Conservation (phyloP, 306 rosid genomes). For the Vicia villosa region DNA sequence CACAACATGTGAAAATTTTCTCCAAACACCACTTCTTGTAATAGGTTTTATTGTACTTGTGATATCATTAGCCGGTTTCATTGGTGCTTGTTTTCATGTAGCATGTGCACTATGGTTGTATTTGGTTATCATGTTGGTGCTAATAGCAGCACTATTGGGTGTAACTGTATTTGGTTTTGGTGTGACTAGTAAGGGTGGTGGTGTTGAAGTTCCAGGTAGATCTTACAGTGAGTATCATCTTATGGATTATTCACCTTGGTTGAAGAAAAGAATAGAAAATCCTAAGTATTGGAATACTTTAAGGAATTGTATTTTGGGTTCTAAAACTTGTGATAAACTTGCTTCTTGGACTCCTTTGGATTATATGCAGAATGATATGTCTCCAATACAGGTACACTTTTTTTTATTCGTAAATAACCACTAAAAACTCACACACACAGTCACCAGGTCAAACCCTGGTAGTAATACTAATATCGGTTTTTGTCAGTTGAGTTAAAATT, state of each 20-base stretch:
- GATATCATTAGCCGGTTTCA: conserved; percentile 84
- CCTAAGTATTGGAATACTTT: conserved; percentile 72
- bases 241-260: conserved; percentile 75
- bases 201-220: conserved; percentile 73
- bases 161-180: conserved; percentile 81
- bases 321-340: conserved; percentile 70
- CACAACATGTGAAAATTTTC: conserved; percentile 76
- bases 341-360: conserved; percentile 72
- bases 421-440: too few relatives aligned
- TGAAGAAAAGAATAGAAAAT: conserved; percentile 63
- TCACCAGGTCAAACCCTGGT: too few relatives aligned
- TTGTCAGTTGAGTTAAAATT: too few relatives aligned
- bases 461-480: too few relatives aligned
- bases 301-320: conserved; percentile 75
- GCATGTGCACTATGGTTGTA: conserved; percentile 94
- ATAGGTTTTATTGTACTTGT: conserved; percentile 79
- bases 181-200: conserved; percentile 74
- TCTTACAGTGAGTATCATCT: conserved; percentile 66
- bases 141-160: conserved; percentile 65
- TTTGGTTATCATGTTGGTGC: conserved; percentile 73
- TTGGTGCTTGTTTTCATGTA: conserved; percentile 93
- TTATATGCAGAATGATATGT: conserved; percentile 70
- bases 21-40: conserved; percentile 81
- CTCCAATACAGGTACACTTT: conserved; percentile 75
- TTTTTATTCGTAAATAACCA: too few relatives aligned